Base-by-base conservation (phyloP, 2,329 filamentous ascomycete genomes). In the Diplodia sapinea region DNA sequence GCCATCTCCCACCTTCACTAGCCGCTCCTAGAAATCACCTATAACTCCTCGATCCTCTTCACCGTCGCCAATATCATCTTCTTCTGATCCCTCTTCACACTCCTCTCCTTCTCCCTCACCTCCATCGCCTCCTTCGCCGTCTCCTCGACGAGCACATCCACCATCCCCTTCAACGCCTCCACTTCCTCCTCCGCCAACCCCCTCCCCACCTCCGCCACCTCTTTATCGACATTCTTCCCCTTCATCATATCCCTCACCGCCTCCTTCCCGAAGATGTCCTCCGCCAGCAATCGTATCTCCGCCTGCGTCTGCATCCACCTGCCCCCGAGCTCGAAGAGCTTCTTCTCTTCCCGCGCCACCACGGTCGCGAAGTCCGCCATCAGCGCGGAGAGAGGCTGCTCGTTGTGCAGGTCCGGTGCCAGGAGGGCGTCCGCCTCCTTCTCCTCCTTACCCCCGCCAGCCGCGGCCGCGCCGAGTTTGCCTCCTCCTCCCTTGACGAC, bases 271-370 rank as follows among this genome's bases (percentile, higher is more conserved):
- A 52, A 50, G 4, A 64, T 20, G n/a, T 7, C 38, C 15, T 31
- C 40, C 4, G 15, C 67, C 17, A 52, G 8, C 56, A 3, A 67
- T 66, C 51, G 75, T 67, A 78, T 75, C 68, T 78, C 74, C 23
- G 72, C 72, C 2, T 75, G 68, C 1, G 74, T 64, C 0, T 26
- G 40, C 59, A 75, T 72, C 76, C 77, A 79, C 36, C 73, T 66
- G 11, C 55, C 68, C 20, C 74, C 70, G 38, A 79, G 51, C 11
- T 55, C 62, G 12, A 67, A 52, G 5, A 78, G 65, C 50, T 73
- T 70, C 20, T 66, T 63, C 20, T 69, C 71, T n/a, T 73, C 70
- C 6, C 69, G 52, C 52, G 66, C 64, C n/a, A 77, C 67, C 13
- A 69, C 52, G 0, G 69, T 64, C n/a, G 69, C 69, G 67, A 75